Conservation (phyloP, 2,329 filamentous ascomycete genomes). For the Calonectria hawksworthii region DNA sequence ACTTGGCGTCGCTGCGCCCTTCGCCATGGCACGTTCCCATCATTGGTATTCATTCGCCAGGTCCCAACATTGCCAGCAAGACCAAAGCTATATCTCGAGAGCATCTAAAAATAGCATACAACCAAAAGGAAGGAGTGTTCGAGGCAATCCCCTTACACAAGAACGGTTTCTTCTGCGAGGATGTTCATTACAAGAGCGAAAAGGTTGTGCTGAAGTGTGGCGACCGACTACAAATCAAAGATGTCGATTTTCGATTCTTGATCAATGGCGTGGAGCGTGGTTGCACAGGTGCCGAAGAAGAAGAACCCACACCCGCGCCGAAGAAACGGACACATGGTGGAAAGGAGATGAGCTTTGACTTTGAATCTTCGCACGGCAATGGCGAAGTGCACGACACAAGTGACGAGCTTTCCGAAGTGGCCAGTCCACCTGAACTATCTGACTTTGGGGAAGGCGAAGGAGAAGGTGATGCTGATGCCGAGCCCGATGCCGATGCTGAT, state of each 20-base stretch:
- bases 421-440: constrained; percentile 57
- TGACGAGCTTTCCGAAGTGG: constrained; percentile 63
- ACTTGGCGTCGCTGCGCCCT: constrained; percentile 71
- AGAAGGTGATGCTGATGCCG: constrained; percentile 52
- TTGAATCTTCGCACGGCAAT: constrained; percentile 73
- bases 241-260: constrained; percentile 76
- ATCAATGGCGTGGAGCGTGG: constrained; percentile 75
- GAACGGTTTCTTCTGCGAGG: constrained; percentile 80
- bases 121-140: constrained; percentile 73
- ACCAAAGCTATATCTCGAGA: constrained; percentile 82
- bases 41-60: constrained; percentile 80
- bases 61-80: constrained; percentile 70
- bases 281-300: constrained; percentile 70
- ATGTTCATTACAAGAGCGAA: constrained; percentile 68
- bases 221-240: constrained; percentile 79
- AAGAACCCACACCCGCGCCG: constrained; percentile 56
- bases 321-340: constrained; percentile 68
- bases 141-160: constrained; percentile 72
- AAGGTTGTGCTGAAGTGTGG: constrained; percentile 73
- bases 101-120: constrained; percentile 81
- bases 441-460: constrained; percentile 56
- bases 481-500: constrained; percentile 38
- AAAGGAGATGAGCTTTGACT: constrained; percentile 82
- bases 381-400: constrained; percentile 70
- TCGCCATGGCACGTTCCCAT: constrained; percentile 74